Base-by-base conservation (phyloP, 1,284 basidiomycete genomes). In the Sanghuangporus baumii region DNA sequence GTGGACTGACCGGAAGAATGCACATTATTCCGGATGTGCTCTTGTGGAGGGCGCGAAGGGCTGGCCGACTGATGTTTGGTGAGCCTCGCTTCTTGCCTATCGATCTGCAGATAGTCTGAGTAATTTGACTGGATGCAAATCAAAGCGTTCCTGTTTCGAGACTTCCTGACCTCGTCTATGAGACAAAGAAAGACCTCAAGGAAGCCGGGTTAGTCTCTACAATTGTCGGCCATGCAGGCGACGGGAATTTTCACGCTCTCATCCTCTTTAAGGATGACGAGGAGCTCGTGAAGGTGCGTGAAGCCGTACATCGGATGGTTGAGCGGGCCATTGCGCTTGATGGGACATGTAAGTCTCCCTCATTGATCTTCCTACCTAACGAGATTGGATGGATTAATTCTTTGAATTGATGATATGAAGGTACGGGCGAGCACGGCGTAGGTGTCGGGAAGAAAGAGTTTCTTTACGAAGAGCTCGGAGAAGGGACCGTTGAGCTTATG, bases 31-130 rank as follows among this genome's bases (percentile, higher is more conserved):
- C 8, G 84, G 87, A 1, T 69, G 93, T 69, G 86, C 87, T 58
- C 72, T 89, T 41, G 74, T 84, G n/a, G 84, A 86, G 6, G 86
- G 85, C 5, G 74, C 79, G 1, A 82, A 78, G 62, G 88, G 85
- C 1, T 93, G 90, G 88, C 80, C 85, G 18, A 96, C 94, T 16
- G 94, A 96, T 74, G 91, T 93, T 50, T 93, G 91, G 90, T 92
- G 38, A 60, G 54, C 55, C 63, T 5, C n/a, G 12, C 18, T 26
- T 16, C 11, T 20, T 2, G 8, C 37, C 50, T 26, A 12, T n/a
- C 6, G 14, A 6, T 36, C 5, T 26, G 3, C 11, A 37, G 4
- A 31, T 57, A 38, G 20, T 14, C 37, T 38, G 37, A 9, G 51
- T 7, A 3, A 51, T 54, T 16, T 54, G 14, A 55, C 12, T 40